Conservation (phyloP, 805 yeast genomes). For the Komagataella pseudopastoris region DNA sequence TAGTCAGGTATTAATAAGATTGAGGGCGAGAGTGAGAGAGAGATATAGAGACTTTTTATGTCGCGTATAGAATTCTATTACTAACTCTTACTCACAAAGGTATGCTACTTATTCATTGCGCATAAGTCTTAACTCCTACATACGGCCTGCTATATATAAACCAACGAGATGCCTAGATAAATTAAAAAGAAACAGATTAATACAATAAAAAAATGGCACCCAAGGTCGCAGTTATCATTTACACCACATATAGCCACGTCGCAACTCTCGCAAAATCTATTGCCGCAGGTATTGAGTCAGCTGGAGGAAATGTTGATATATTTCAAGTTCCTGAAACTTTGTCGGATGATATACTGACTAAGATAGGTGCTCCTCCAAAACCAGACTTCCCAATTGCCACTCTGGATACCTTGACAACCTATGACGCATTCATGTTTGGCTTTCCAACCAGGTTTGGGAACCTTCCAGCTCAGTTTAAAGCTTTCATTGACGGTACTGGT, state of each 20-base stretch:
- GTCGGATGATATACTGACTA: slow-evolving; percentile 37
- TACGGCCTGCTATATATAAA: neutral
- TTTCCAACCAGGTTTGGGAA: slow-evolving; percentile 79
- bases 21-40: neutral
- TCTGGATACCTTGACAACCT: slow-evolving; percentile 37
- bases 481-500: slow-evolving; percentile 72
- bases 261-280: slow-evolving; percentile 52
- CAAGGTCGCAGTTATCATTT: slow-evolving; percentile 30
- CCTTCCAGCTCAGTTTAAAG: slow-evolving; percentile 64
- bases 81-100: neutral
- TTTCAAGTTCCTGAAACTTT: slow-evolving; percentile 73
- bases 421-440: slow-evolving; percentile 79
- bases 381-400: slow-evolving; percentile 54
- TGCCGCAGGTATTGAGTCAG: slow-evolving; percentile 52
- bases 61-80: neutral
- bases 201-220: slow-evolving; percentile 5
- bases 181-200: neutral
- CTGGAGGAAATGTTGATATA: slow-evolving; percentile 58
- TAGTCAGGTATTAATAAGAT: neutral
- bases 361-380: slow-evolving; percentile 53
- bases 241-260: slow-evolving; percentile 74
- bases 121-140: neutral
- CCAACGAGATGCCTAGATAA: neutral
- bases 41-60: neutral
- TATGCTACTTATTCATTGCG: too few species aligned